Conservation (phyloP, 805 yeast species). For the Metschnikowia hibisci region DNA sequence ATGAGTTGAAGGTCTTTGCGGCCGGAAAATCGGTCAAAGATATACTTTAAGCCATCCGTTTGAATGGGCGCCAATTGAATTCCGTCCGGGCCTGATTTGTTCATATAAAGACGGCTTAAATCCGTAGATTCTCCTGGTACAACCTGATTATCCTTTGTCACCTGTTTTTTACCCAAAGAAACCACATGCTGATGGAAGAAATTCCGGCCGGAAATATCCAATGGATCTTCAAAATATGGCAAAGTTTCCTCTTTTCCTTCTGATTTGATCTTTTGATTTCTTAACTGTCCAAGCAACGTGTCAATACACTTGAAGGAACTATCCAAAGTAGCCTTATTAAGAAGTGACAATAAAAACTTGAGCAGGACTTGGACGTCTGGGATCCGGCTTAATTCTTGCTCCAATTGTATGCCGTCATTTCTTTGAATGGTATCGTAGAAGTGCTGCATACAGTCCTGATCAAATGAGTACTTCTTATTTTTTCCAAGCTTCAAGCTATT, state of each 20-base stretch:
- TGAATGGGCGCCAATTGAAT: slow-evolving; percentile 46
- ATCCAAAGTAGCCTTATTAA: slow-evolving; percentile 62
- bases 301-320: slow-evolving; percentile 57
- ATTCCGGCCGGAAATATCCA: slow-evolving; percentile 78
- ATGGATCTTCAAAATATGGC: slow-evolving; percentile 33
- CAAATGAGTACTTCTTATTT: slow-evolving; percentile 23
- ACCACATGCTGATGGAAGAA: slow-evolving; percentile 83
- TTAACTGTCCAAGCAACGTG: slow-evolving; percentile 30
- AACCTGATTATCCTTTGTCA: slow-evolving; percentile 37
- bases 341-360: slow-evolving; percentile 53
- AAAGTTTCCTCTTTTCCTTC: neutral
- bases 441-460: slow-evolving; percentile 21
- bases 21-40: slow-evolving; percentile 47
- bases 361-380: slow-evolving; percentile 46
- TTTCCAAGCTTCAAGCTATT: slow-evolving; percentile 23
- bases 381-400: slow-evolving; percentile 35
- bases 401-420: slow-evolving; percentile 46
- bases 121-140: slow-evolving; percentile 37
- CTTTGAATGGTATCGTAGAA: slow-evolving; percentile 23
- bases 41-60: slow-evolving; percentile 54
- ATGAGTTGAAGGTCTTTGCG: slow-evolving; percentile 17
- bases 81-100: slow-evolving; percentile 47
- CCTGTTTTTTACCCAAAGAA: slow-evolving; percentile 63
- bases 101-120: slow-evolving; percentile 24
- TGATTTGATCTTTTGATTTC: slow-evolving; percentile 3